phyloP scores from a whole-genome alignment of 2,329 filamentous ascomycete species.

The Sarocladiaceae sp. region DNA sequence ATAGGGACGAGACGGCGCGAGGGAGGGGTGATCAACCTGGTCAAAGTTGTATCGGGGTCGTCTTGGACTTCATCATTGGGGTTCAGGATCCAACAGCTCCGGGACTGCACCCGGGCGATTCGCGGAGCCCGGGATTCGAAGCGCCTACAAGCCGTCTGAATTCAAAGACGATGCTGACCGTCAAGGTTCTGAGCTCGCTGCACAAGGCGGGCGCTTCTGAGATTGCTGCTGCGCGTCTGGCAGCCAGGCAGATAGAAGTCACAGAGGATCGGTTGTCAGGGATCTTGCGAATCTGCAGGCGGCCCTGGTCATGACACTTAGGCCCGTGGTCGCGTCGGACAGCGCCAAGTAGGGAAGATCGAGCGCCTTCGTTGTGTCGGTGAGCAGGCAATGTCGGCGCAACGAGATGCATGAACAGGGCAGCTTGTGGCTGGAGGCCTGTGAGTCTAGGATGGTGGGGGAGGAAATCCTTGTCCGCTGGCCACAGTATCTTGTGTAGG shows the following conservation, averaged over 20 bases:
- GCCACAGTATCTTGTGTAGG: conserved; percentile 1
- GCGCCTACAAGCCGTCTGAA: background rate
- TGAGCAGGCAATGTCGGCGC: conserved; percentile 19
- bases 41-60: background rate
- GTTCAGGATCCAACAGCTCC: conserved; percentile 1
- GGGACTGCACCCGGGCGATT: background rate
- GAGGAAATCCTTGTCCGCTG: conserved; percentile 10
- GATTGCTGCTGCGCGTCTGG: too few species aligned
- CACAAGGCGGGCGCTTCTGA: conserved; percentile 5
- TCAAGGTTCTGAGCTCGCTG: conserved; percentile 2
- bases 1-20: background rate
- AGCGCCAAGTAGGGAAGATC: conserved; percentile 9
- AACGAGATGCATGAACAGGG: conserved; percentile 26
- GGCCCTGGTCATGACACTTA: too few species aligned
- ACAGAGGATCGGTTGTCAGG: too few species aligned
- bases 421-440: conserved; percentile 20
- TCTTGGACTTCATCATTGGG: background rate
- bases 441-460: background rate
- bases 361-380: conserved; percentile 16
- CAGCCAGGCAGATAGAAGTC: too few species aligned
- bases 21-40: background rate
- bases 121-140: background rate
- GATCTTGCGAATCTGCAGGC: too few species aligned
- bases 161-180: background rate
- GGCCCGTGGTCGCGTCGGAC: background rate